Evolutionary conservation across 1,284 basidiomycete species (phyloP).

Genomic region (Stereum hirsutum): DNA sequence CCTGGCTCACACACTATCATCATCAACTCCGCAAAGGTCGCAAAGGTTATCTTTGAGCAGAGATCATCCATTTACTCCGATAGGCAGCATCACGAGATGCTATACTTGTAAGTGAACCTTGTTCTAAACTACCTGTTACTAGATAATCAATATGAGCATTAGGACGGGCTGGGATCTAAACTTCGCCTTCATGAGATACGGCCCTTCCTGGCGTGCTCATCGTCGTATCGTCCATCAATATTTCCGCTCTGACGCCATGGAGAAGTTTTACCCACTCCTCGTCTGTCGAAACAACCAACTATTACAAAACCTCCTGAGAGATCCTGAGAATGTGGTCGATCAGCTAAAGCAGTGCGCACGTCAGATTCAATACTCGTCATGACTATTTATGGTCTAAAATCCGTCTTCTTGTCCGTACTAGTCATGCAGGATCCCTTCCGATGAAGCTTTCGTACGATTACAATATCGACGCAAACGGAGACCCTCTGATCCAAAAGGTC

Average conservation of each 20-base stretch:
- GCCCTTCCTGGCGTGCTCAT: conserved; percentile 31
- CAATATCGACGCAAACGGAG: conserved; percentile 25
- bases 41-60: no score
- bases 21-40: no score
- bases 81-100: no score
- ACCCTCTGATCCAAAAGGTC: conserved; percentile 33
- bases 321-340: conserved; percentile 11
- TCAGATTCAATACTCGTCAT: background rate
- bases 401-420: conserved; percentile 1
- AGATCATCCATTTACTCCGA: no score
- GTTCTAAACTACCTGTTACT: no score
- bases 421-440: conserved; percentile 14
- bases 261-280: conserved; percentile 26
- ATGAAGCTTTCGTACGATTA: conserved; percentile 19
- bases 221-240: conserved; percentile 35
- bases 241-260: conserved; percentile 24
- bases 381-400: background rate
- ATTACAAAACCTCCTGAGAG: conserved; percentile 11
- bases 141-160: conserved; percentile 3
- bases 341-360: conserved; percentile 13
- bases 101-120: no score
- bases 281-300: no score
- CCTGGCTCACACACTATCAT: no score
- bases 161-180: conserved; percentile 44
- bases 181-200: conserved; percentile 35